Conservation (phyloP, 1,139 yeast species). For the Saccharomyces hybrid region DNA sequence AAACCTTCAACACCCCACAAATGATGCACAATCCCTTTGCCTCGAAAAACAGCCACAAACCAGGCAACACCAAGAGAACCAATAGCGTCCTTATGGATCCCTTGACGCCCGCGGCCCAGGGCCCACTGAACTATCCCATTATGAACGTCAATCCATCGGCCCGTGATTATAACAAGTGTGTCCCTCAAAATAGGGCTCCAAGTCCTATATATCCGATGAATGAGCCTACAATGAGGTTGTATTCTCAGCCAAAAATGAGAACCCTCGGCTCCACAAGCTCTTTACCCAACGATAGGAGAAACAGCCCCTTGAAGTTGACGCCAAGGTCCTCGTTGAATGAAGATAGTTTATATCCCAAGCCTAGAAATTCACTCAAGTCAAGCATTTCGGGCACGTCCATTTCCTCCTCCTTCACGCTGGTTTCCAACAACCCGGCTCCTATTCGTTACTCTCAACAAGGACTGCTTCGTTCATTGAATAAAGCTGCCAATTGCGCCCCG, state of each 20-base stretch:
- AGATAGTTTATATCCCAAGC: background rate
- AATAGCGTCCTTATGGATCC: slow-evolving; percentile 34
- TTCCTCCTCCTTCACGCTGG: background rate
- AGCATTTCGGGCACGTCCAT: background rate
- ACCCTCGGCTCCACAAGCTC: background rate
- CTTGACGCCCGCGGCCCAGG: slow-evolving; percentile 26
- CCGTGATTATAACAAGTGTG: background rate
- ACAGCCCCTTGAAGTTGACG: background rate
- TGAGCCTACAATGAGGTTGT: background rate
- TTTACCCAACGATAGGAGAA: background rate
- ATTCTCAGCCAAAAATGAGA: background rate
- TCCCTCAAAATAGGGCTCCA: background rate
- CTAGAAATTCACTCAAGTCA: background rate
- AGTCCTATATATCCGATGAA: background rate
- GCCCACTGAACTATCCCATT: background rate
- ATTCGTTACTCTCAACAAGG: background rate
- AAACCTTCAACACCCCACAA: background rate
- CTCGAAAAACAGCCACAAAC: background rate
- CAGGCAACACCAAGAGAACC: slow-evolving; percentile 23
- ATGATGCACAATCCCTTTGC: background rate
- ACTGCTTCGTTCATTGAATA: background rate
- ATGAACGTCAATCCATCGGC: background rate
- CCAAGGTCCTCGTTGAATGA: background rate
- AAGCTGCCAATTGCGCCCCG: background rate
- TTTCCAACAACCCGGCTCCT: background rate